Base-by-base conservation (phyloP, 768 basidiomycete genomes). In the Lentinus brumalis region DNA sequence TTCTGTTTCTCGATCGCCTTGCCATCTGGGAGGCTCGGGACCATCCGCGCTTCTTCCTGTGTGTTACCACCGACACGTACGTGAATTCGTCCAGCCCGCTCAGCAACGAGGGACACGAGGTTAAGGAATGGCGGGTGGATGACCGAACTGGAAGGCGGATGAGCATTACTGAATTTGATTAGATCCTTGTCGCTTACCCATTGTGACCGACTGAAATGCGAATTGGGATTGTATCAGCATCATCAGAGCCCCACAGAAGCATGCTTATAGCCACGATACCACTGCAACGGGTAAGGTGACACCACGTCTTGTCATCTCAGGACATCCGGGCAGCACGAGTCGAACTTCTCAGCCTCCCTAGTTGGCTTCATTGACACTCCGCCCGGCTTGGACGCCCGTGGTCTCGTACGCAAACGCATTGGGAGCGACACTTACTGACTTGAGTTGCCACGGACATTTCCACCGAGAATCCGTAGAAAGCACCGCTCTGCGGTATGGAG, bases 391-490 rank as follows among this genome's bases (percentile, higher is more conserved):
- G 21, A 26, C 21, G 21, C 21, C 21, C 21, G 21, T 26, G 21
- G 21, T 26, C 21, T 26, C 21, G 21, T 26, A 26, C 83, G 59
- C 5, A 69, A 70, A 8, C 57, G 50, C 21, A 73, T 61, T 21
- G 53, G 55, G 7, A 15, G 45, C 7, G 3, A 18, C 5, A 83
- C 85, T 73, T 70, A 89, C 88, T 71, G 62, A 88, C 78, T 76
- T 85, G 84, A 54, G 82, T 83, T 4, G 84, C 79, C 4, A 92
- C 85, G 44, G 89, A 89, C 78, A 90, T 81, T 72, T 92, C 90
- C 39, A 92, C 80, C 4, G 86, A 89, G 69, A 92, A 91, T 2
- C 88, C 89, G 56, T 85, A 81, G 68, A 91, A 91, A 10, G 83
- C 79, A 15, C 85, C 86, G 42, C 71, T 71, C 50, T 78, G 76